Conservation (phyloP, 805 yeast genomes). For the Pichia occidentalis region DNA sequence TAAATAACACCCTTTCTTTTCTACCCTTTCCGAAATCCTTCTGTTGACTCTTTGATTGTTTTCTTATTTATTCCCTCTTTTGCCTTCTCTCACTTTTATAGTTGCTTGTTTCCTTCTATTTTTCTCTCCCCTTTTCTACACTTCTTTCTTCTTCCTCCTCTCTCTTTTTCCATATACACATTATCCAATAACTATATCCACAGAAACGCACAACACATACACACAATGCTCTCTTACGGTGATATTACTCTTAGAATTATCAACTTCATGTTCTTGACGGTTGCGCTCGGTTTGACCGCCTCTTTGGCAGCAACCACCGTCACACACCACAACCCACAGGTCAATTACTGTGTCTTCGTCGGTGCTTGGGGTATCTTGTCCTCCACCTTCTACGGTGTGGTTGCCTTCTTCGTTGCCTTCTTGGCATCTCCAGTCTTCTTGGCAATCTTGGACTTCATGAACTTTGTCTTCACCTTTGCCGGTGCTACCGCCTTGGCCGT, state of each 20-base stretch:
- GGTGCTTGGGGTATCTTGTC: conserved; percentile 81
- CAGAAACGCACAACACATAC: not conserved
- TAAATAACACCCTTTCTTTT: too few relatives aligned
- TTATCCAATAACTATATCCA: not conserved
- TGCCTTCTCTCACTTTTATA: not conserved
- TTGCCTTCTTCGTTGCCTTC: conserved; percentile 69
- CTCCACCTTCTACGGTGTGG: conserved; percentile 70
- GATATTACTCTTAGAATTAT: conserved; percentile 69
- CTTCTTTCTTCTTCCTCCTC: not conserved
- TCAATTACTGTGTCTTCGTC: conserved; percentile 82
- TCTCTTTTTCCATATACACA: not conserved
- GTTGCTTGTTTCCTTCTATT: not conserved
- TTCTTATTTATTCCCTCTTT: not conserved
- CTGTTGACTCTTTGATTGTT: too few relatives aligned
- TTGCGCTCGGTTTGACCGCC: conserved; percentile 82
- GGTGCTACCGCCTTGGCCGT: conserved; percentile 95
- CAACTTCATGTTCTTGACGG: conserved; percentile 69
- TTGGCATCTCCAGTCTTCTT: conserved; percentile 84
- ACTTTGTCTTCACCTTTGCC: conserved; percentile 86
- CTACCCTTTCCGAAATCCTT: too few relatives aligned
- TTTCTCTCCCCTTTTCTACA: not conserved
- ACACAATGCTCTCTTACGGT: conserved; percentile 50
- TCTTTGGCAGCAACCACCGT: conserved; percentile 67
- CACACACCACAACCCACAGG: conserved; percentile 60
- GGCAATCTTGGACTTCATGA: conserved; percentile 74